These are phyloP conservation scores for Arthonia radiata DNA, from an alignment of 495 filamentous ascomycete genomes.

Conservation along the genomic window DNA sequence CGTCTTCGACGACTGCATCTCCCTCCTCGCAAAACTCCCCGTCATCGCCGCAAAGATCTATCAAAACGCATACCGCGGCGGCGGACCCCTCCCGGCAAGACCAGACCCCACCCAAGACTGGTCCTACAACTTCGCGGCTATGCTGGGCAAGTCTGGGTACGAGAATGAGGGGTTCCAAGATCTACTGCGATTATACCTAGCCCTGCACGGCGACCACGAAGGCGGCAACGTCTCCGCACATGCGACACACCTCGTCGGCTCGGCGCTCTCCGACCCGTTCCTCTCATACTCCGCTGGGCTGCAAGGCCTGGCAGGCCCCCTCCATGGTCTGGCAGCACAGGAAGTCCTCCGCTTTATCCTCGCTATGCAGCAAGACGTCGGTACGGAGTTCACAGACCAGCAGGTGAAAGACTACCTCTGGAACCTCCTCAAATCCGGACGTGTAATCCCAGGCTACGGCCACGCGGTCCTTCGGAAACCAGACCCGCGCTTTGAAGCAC, in stretches of 20 bases:
- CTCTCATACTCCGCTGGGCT: conserved; percentile 88
- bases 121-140: conserved; percentile 93
- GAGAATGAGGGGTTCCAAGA: conserved; percentile 89
- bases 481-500: conserved; percentile 81
- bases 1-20: conserved; percentile 88
- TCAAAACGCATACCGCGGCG: conserved; percentile 59
- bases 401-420: conserved; percentile 77
- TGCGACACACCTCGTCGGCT: conserved; percentile 92
- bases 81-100: conserved; percentile 48
- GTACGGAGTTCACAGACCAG: conserved; percentile 45
- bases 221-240: conserved; percentile 95
- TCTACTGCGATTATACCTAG: conserved; percentile 73
- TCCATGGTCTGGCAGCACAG: conserved; percentile 90
- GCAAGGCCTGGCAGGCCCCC: conserved; percentile 78
- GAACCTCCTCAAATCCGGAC: conserved; percentile 75
- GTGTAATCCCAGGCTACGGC: conserved; percentile 91
- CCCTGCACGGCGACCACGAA: conserved; percentile 93
- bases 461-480: conserved; percentile 94
- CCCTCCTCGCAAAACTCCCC: conserved; percentile 82
- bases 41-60: conserved; percentile 95
- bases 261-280: conserved; percentile 82
- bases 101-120: conserved; percentile 75
- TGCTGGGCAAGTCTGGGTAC: conserved; percentile 73
- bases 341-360: conserved; percentile 91
- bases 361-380: conserved; percentile 77